Percentiles rank a stretch among this genome's conserved stretches.
These are phyloP conservation scores for Colletotrichum karsti DNA, from an alignment of 2,329 filamentous ascomycete species.

Conservation along the genomic window DNA sequence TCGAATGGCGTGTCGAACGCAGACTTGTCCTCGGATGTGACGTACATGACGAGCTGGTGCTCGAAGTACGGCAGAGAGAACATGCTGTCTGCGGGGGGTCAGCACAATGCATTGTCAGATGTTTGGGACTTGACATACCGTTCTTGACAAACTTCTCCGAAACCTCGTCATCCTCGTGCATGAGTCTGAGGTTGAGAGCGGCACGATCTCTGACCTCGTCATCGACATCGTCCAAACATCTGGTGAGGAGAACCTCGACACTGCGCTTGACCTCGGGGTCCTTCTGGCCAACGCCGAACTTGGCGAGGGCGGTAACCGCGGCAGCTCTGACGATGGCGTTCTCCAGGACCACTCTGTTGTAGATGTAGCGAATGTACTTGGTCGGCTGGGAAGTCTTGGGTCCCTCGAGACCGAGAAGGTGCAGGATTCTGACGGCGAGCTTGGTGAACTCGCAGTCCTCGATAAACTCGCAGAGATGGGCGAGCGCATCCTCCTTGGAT, in stretches of 20 bases:
- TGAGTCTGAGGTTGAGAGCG: constrained; percentile 89
- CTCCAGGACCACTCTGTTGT: constrained; percentile 96
- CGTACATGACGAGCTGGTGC: constrained; percentile 97
- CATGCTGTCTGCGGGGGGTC: constrained; percentile 77
- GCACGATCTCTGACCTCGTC: constrained; percentile 97
- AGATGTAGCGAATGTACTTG: constrained; percentile 99
- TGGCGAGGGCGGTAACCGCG: constrained; percentile 93
- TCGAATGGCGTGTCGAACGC: constrained; percentile 90
- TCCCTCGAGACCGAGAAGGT: constrained; percentile 92
- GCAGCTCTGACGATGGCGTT: constrained; percentile 96
- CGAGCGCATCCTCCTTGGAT: constrained; percentile 80
- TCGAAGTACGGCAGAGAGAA: constrained; percentile 95
- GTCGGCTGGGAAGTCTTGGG: constrained; percentile 95
- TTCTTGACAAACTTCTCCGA: constrained; percentile 93
- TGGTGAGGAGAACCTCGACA: constrained; percentile 88
- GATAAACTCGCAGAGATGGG: constrained; percentile 98
- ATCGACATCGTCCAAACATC: constrained; percentile 95
- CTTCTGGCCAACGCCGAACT: constrained; percentile 96
- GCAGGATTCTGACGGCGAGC: constrained; percentile 91
- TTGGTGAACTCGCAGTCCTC: constrained; percentile 99
- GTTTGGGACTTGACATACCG: constrained; percentile 61
- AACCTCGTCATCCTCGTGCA: constrained; percentile 90
- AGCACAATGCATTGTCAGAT: neutral
- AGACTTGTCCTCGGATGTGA: constrained; percentile 88
- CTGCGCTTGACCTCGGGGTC: constrained; percentile 97